Conservation (phyloP, 1,139 yeast genomes). For the Magnusiomyces ingens region DNA sequence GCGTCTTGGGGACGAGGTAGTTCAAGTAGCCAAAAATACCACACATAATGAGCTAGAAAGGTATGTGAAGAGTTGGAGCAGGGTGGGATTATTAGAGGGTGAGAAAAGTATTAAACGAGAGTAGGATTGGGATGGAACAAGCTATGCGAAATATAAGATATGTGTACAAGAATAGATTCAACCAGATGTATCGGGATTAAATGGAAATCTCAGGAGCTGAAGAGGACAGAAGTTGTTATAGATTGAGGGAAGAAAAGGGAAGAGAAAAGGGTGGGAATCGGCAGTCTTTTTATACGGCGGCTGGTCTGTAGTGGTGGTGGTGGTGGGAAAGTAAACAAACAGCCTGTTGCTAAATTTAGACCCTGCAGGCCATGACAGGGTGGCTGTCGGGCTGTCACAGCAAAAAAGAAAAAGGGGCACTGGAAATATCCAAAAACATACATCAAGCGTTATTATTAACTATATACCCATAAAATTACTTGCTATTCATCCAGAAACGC, state of each 20-base stretch:
- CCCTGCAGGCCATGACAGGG: not conserved
- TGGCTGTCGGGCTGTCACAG: not conserved
- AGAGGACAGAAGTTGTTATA: conserved; percentile 18
- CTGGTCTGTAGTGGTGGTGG: too few species aligned
- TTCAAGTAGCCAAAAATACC: conserved; percentile 98
- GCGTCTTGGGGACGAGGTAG: conserved; percentile 81
- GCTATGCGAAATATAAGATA: not conserved
- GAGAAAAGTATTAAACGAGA: not conserved
- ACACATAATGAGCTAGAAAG: conserved; percentile 33
- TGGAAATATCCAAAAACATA: too few species aligned
- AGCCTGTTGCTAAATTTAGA: too few species aligned
- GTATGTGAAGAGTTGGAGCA: not conserved
- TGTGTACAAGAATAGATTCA: not conserved
- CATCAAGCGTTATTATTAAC: too few species aligned
- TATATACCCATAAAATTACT: too few species aligned
- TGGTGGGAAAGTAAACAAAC: too few species aligned
- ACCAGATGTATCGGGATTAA: conserved; percentile 15
- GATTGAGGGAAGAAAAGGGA: conserved; percentile 20
- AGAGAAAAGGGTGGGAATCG: conserved; percentile 22
- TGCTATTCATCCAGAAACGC: too few species aligned
- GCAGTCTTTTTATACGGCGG: conserved; percentile 7
- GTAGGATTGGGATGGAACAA: not conserved
- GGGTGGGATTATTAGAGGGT: not conserved
- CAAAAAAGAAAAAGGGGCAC: not conserved
- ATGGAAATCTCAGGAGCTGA: conserved; percentile 22